Conservation (phyloP, 306 rosid genomes). For the Prunus mongolica region DNA sequence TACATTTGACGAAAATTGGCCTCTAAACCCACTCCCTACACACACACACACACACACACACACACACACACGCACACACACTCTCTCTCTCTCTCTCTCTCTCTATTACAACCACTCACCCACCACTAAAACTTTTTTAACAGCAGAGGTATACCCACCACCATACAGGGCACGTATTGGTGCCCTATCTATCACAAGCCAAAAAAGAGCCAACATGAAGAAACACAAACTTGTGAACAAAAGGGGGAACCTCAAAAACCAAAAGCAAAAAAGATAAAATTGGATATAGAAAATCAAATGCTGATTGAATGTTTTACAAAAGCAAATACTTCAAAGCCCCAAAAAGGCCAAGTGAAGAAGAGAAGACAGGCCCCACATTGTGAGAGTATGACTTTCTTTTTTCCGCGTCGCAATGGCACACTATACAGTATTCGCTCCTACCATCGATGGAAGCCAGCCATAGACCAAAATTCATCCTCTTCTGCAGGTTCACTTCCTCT, state of each 20-base stretch:
- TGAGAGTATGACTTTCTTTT: slow-evolving; percentile 31
- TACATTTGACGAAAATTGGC: slow-evolving; percentile 35
- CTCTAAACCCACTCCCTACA: slow-evolving; percentile 21
- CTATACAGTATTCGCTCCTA: slow-evolving; percentile 56
- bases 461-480: slow-evolving; percentile 32
- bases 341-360: slow-evolving; percentile 31
- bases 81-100: background rate
- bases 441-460: slow-evolving; percentile 34
- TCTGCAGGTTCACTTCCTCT: slow-evolving; percentile 23
- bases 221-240: slow-evolving; percentile 9
- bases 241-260: too few species aligned
- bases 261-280: slow-evolving; percentile 28
- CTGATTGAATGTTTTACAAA: slow-evolving; percentile 48
- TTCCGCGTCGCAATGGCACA: slow-evolving; percentile 24
- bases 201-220: background rate
- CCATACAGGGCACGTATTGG: slow-evolving; percentile 38
- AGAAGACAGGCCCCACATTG: slow-evolving; percentile 28
- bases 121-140: slow-evolving; percentile 17
- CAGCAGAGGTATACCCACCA: background rate
- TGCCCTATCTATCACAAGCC: slow-evolving; percentile 40
- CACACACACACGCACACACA: background rate
- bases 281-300: slow-evolving; percentile 36
- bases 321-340: slow-evolving; percentile 44
- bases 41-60: background rate
- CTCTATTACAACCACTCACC: slow-evolving; percentile 31